These are phyloP conservation scores for Phyllosticta ampelicida DNA, from an alignment of 2,329 filamentous ascomycete genomes.

Conservation along the genomic window DNA sequence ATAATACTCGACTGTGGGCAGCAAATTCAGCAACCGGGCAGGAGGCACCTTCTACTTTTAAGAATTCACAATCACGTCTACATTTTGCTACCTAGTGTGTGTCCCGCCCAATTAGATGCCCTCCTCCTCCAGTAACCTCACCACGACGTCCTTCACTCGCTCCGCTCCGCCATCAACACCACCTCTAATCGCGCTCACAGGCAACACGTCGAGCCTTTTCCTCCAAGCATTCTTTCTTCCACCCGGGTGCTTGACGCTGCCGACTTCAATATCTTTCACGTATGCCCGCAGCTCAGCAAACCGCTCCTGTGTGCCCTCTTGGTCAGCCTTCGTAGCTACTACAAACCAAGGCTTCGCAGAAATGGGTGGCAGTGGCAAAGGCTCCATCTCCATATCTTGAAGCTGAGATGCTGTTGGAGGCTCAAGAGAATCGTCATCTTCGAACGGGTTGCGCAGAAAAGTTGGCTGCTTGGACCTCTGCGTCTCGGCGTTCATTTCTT, in stretches of 20 bases:
- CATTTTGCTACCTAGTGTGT: no score
- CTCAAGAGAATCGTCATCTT: conserved; percentile 13
- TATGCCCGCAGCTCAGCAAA: conserved; percentile 61
- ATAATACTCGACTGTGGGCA: no score
- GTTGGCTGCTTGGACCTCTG: conserved; percentile 43
- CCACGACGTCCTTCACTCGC: conserved; percentile 59
- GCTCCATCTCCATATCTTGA: conserved; percentile 17
- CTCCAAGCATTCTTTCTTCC: conserved; percentile 52
- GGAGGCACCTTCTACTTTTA: no score
- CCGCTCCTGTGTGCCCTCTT: conserved; percentile 67
- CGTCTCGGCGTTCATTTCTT: conserved; percentile 55
- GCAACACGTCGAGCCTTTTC: conserved; percentile 52
- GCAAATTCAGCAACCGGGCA: no score
- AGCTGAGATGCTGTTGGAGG: conserved; percentile 7
- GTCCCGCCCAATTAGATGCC: background rate
- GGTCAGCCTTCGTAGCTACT: conserved; percentile 83
- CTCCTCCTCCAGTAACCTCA: conserved; percentile 49
- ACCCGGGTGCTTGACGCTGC: conserved; percentile 61
- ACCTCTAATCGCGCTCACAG: conserved; percentile 71
- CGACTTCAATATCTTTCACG: conserved; percentile 53
- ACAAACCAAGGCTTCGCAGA: conserved; percentile 96
- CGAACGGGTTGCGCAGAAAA: background rate
- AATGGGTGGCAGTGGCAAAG: conserved; percentile 54
- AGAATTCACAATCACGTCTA: no score
- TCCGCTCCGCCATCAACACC: conserved; percentile 62